A percentile compares a stretch with the other conserved stretches of the same genome.
Conservation (phyloP, 2,329 filamentous ascomycete genomes). For the Ceratocystis papillata region DNA sequence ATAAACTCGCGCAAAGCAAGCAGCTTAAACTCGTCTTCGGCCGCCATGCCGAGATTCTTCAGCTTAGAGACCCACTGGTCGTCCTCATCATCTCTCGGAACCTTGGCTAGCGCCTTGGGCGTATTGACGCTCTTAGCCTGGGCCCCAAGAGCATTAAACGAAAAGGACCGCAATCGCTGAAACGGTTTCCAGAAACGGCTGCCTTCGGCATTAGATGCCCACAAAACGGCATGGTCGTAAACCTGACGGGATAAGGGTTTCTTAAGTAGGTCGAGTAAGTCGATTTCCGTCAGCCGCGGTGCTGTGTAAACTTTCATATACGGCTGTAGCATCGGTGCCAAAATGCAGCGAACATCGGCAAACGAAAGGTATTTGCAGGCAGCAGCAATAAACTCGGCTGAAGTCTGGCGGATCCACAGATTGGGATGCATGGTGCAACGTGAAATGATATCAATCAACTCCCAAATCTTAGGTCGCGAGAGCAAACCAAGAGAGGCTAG, state of each 20-base stretch:
- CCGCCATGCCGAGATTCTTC: slow-evolving; percentile 67
- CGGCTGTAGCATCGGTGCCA: slow-evolving; percentile 67
- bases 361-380: slow-evolving; percentile 63
- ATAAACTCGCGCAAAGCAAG: slow-evolving; percentile 81
- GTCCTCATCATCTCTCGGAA: slow-evolving; percentile 78
- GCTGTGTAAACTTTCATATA: slow-evolving; percentile 67
- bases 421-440: slow-evolving; percentile 91
- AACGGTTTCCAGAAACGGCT: slow-evolving; percentile 80
- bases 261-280: slow-evolving; percentile 71
- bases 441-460: slow-evolving; percentile 70
- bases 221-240: slow-evolving; percentile 74
- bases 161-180: slow-evolving; percentile 53
- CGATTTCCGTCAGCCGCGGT: slow-evolving; percentile 56
- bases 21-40: slow-evolving; percentile 83
- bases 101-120: slow-evolving; percentile 48
- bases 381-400: slow-evolving; percentile 70
- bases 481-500: slow-evolving; percentile 82
- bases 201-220: slow-evolving; percentile 71
- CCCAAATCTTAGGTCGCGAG: slow-evolving; percentile 74
- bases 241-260: slow-evolving; percentile 67
- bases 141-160: slow-evolving; percentile 46
- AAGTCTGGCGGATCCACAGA: slow-evolving; percentile 85
- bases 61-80: slow-evolving; percentile 84
- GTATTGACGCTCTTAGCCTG: slow-evolving; percentile 41
- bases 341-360: slow-evolving; percentile 73